These are phyloP conservation scores for Melaleuca quinquenervia DNA, from an alignment of 345 rosid genomes.

Conservation along the genomic window DNA sequence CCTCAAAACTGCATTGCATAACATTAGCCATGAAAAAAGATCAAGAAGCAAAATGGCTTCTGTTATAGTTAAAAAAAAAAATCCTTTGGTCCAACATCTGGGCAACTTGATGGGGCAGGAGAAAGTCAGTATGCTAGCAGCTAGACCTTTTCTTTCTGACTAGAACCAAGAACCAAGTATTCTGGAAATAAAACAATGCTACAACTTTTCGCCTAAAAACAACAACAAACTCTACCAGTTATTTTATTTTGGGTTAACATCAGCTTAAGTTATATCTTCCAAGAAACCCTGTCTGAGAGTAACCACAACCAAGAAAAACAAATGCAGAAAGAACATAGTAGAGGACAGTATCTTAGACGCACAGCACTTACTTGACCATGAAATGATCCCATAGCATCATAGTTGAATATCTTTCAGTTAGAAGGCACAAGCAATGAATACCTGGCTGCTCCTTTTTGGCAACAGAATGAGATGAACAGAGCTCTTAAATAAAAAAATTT, in stretches of 20 bases:
- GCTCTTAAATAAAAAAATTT: background rate
- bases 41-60: background rate
- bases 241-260: background rate
- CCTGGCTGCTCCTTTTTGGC: slow-evolving; percentile 4
- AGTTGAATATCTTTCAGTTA: slow-evolving; percentile 10
- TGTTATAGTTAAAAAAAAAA: background rate
- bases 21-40: background rate
- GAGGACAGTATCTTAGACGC: slow-evolving; percentile 2
- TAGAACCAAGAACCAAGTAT: background rate
- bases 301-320: slow-evolving; percentile 4
- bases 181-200: background rate
- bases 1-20: background rate
- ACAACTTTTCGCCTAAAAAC: background rate
- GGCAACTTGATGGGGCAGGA: background rate
- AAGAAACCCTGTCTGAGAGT: background rate
- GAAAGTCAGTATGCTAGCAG: background rate
- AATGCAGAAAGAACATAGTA: background rate
- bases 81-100: background rate
- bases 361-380: slow-evolving; percentile 34
- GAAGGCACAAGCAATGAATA: slow-evolving; percentile 2
- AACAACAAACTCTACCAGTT: background rate
- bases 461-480: slow-evolving; percentile 1
- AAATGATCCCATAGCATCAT: slow-evolving; percentile 21
- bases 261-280: background rate
- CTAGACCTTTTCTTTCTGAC: background rate